Evolutionary conservation across 106 monocot genomes (phyloP).

Genomic region (Allium sativum): DNA sequence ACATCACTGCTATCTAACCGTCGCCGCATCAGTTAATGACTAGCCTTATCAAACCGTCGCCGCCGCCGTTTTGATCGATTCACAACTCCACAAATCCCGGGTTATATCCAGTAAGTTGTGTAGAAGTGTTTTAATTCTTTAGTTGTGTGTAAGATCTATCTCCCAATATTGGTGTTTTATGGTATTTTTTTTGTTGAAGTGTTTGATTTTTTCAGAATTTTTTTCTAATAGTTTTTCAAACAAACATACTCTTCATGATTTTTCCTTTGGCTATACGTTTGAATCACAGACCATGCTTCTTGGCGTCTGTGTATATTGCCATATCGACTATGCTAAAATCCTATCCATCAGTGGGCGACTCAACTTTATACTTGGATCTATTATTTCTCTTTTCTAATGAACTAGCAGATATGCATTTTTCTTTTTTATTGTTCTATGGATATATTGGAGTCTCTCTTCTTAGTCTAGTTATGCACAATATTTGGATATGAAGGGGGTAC

Average conservation of each 20-base stretch:
- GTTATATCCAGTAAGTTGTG: no score
- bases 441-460: slow-evolving; percentile 80
- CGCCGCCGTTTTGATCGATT: no score
- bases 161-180: slow-evolving; percentile 71
- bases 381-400: slow-evolving; percentile 76
- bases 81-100: no score
- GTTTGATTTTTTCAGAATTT: slow-evolving; percentile 78
- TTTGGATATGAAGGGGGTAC: slow-evolving; percentile 94
- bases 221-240: slow-evolving; percentile 58
- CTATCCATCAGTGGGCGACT: slow-evolving; percentile 80
- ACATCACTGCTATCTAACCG: no score
- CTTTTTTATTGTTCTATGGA: slow-evolving; percentile 83
- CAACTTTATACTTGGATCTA: slow-evolving; percentile 85
- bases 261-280: slow-evolving; percentile 43
- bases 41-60: no score
- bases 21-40: no score
- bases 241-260: slow-evolving; percentile 77
- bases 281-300: slow-evolving; percentile 62
- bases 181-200: slow-evolving; percentile 78
- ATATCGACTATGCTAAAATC: slow-evolving; percentile 53
- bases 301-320: slow-evolving; percentile 50
- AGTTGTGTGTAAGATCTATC: slow-evolving; percentile 92
- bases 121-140: no score
- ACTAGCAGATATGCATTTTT: slow-evolving; percentile 78
- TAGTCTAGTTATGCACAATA: slow-evolving; percentile 95